Evolutionary conservation across 2,329 filamentous ascomycete species (phyloP), one percentile per base, ranked within the genome.

Genomic region (Apiospora phragmitis): DNA sequence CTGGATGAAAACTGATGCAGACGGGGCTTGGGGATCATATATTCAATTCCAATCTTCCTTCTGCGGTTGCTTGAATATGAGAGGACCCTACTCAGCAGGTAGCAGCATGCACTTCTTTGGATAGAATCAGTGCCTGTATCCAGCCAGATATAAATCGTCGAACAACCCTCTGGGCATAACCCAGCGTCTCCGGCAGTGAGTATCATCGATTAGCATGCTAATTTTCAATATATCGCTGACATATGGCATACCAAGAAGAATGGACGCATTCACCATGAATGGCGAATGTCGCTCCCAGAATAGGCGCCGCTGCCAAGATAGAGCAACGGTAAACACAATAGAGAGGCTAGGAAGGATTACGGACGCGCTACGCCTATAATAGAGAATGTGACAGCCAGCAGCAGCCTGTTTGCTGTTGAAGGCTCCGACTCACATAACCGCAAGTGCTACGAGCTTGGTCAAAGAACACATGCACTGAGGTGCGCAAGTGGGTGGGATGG

Each of bases 401-500:
- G 24, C 38, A 26, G 51, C 32, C 43, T 51, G 43, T 68, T 68
- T 51, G 55, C 32, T 32, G 41, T 59, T 3, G 49, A 69, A 29
- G 62, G 71, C 32, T 66, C 43, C 41, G 42, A 69, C 21, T 24
- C 26, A n/a, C 67, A 71, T 42, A 70, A 69, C n/a, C 69, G 71
- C 43, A 29, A 38, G n/a, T 7, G 42, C 71, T 18, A 68, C 9
- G 67, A 70, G 26, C 62, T 67, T 41, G 68, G 70, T 49, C 41
- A 68, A n/a, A 70, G 32, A 68, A 68, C 65, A 69, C 69, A 35
- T 69, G 66, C 68, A 68, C 32, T 43, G 67, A 32, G 16, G 49
- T 72, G n/a, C 32, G 43, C 29, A 65, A 67, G 68, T 73, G 62
- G 68, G 55, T 47, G 43, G 70, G 26, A 59, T 69, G 38, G 70